Conservation (phyloP, 371 early-diverging fungal species). For the Catenaria anguillulae region DNA sequence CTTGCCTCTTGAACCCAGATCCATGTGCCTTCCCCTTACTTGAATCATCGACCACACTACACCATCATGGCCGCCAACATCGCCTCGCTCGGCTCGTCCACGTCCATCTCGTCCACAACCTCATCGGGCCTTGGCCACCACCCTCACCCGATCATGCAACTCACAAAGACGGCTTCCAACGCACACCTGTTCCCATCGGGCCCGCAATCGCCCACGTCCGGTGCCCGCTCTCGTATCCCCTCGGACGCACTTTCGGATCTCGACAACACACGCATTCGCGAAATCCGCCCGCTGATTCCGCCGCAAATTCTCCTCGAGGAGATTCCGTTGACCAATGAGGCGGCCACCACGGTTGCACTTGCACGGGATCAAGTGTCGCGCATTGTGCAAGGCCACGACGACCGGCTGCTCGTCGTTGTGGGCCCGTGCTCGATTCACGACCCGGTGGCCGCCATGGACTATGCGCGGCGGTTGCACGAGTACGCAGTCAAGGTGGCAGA, state of each 20-base stretch:
- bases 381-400: slow-evolving; percentile 63
- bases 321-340: slow-evolving; percentile 40
- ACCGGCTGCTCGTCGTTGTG: slow-evolving; percentile 70
- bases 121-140: too few relatives aligned
- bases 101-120: too few relatives aligned
- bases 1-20: too few relatives aligned
- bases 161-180: too few relatives aligned
- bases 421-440: slow-evolving; percentile 93
- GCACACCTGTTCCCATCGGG: too few relatives aligned
- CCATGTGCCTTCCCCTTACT: too few relatives aligned
- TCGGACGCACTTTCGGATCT: slow-evolving; percentile 69
- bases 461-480: slow-evolving; percentile 42
- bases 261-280: slow-evolving; percentile 78
- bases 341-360: slow-evolving; percentile 16
- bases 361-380: slow-evolving; percentile 20
- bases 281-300: slow-evolving; percentile 79
- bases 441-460: slow-evolving; percentile 65
- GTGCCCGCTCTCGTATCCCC: too few relatives aligned
- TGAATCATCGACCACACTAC: too few relatives aligned
- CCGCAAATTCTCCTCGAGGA: slow-evolving; percentile 91
- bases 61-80: too few relatives aligned
- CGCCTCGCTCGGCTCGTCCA: too few relatives aligned
- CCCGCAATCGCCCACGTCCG: too few relatives aligned
- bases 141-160: too few relatives aligned
- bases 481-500: slow-evolving; percentile 33